A percentile compares a stretch with the other conserved stretches of the same genome.
Evolutionary conservation across 495 filamentous ascomycete genomes (phyloP).

Genomic region (Xylaria intraflava): DNA sequence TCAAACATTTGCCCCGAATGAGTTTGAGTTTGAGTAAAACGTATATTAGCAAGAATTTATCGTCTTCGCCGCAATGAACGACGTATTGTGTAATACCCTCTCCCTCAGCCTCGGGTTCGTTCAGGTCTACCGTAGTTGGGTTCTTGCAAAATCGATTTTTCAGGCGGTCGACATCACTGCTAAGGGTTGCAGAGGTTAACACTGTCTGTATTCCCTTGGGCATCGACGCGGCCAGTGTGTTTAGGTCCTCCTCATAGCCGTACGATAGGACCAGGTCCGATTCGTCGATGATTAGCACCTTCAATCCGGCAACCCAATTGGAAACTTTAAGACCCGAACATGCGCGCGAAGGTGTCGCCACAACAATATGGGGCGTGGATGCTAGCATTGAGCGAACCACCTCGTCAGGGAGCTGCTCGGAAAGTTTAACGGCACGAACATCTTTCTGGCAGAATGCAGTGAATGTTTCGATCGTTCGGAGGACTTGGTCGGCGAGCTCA

Average conservation of each 20-base stretch:
- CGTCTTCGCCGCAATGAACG: constrained; percentile 87
- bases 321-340: constrained; percentile 62
- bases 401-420: constrained; percentile 78
- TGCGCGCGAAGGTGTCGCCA: constrained; percentile 79
- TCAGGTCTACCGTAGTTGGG: constrained; percentile 68
- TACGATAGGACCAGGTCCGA: constrained; percentile 92
- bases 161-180: constrained; percentile 74
- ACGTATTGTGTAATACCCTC: constrained; percentile 77
- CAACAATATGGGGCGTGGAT: constrained; percentile 80
- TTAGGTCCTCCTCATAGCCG: constrained; percentile 86
- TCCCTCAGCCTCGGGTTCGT: constrained; percentile 61
- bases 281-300: constrained; percentile 86
- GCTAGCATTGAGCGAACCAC: constrained; percentile 79
- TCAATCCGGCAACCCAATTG: constrained; percentile 62
- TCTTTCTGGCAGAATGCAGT: constrained; percentile 77
- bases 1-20: constrained; percentile 88
- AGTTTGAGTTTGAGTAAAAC: constrained; percentile 92
- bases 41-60: constrained; percentile 91
- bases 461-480: constrained; percentile 63
- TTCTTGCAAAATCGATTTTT: constrained; percentile 82
- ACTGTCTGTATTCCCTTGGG: constrained; percentile 84
- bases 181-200: constrained; percentile 89
- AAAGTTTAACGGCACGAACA: constrained; percentile 73
- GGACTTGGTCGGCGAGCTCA: constrained; percentile 87
- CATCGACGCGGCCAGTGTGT: constrained; percentile 63